Percentiles rank a stretch among this genome's conserved stretches.
Evolutionary conservation across 331 rosid species (phyloP).

Genomic region (Phaseolus coccineus): DNA sequence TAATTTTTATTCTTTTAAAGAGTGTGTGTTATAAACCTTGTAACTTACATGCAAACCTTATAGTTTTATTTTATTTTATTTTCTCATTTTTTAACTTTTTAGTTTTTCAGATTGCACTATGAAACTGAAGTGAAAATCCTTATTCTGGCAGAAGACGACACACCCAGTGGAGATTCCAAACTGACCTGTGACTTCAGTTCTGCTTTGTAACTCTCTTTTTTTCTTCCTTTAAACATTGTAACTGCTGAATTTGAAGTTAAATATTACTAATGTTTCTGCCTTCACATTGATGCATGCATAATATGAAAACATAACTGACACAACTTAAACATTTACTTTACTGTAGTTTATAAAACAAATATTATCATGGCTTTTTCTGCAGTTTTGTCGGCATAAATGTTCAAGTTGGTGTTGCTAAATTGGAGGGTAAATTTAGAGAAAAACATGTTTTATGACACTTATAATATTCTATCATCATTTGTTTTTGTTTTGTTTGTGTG

Average conservation of each 20-base stretch:
- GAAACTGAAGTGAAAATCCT: no score
- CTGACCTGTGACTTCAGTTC: constrained; percentile 22
- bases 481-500: not conserved
- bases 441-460: not conserved
- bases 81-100: no score
- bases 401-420: not conserved
- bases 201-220: not conserved
- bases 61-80: no score
- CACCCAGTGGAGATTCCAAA: constrained; percentile 13
- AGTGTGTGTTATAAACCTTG: no score
- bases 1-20: no score
- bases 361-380: not conserved
- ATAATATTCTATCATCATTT: not conserved
- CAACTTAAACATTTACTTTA: not conserved
- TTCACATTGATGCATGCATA: not conserved
- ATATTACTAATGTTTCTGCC: constrained; percentile 2
- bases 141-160: constrained; percentile 7
- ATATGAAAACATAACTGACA: constrained; percentile 24
- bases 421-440: not conserved
- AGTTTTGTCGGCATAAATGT: not conserved
- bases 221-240: not conserved
- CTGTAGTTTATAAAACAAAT: not conserved
- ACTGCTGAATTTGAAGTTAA: constrained; percentile 14
- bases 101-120: no score
- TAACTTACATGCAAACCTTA: no score